Evolutionary conservation across 2,329 filamentous ascomycete genomes (phyloP).

Genomic region (Ambrosiella xylebori): DNA sequence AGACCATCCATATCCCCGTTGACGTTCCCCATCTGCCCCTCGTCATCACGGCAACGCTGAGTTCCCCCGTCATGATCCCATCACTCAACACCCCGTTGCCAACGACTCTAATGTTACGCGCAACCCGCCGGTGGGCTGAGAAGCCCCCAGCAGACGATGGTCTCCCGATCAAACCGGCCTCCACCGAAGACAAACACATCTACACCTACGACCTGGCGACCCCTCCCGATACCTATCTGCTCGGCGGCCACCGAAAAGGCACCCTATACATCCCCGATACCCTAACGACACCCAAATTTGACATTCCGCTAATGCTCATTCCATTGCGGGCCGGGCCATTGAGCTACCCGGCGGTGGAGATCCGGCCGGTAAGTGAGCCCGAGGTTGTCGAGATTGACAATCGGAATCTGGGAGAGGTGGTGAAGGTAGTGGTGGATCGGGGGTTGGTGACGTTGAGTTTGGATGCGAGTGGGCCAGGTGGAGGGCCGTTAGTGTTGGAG

Average conservation of each 20-base stretch:
- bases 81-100: slow-evolving; percentile 36
- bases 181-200: neutral
- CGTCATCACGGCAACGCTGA: slow-evolving; percentile 54
- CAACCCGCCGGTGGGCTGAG: slow-evolving; percentile 44
- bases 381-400: slow-evolving; percentile 52
- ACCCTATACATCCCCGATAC: slow-evolving; percentile 47
- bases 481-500: slow-evolving; percentile 49
- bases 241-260: slow-evolving; percentile 65
- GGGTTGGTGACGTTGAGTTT: slow-evolving; percentile 55
- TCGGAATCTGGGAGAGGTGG: slow-evolving; percentile 57
- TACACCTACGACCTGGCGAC: slow-evolving; percentile 73
- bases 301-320: slow-evolving; percentile 56
- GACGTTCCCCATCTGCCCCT: slow-evolving; percentile 72
- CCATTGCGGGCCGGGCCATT: slow-evolving; percentile 63
- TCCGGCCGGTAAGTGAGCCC: slow-evolving; percentile 38
- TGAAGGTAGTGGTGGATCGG: slow-evolving; percentile 57
- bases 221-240: slow-evolving; percentile 60
- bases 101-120: slow-evolving; percentile 49
- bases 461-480: slow-evolving; percentile 47
- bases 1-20: slow-evolving; percentile 68
- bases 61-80: slow-evolving; percentile 27
- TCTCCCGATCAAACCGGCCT: slow-evolving; percentile 6
- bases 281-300: neutral
- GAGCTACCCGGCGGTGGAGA: slow-evolving; percentile 63
- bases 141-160: slow-evolving; percentile 16